These are phyloP conservation scores for Tetracladium setigerum DNA, from an alignment of 495 filamentous ascomycete genomes.

Conservation along the genomic window DNA sequence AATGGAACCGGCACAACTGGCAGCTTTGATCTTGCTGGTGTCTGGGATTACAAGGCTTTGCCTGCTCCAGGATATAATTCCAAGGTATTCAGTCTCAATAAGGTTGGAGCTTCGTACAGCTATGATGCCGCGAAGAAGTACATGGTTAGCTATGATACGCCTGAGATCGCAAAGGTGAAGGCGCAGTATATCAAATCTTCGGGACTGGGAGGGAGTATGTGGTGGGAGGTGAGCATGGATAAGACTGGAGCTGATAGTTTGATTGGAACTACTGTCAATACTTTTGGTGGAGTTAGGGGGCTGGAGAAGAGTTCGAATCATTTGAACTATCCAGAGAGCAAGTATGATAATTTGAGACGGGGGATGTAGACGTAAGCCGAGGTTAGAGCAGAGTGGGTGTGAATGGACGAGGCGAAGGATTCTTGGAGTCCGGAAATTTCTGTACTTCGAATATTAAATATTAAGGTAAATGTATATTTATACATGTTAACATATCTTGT, in stretches of 20 bases:
- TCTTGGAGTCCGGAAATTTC: no score
- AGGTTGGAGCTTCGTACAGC: conserved; percentile 58
- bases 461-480: no score
- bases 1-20: conserved; percentile 59
- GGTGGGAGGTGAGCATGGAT: conserved; percentile 88
- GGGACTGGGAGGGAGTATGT: conserved; percentile 77
- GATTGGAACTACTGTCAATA: conserved; percentile 59
- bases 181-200: conserved; percentile 55
- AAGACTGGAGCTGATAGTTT: conserved; percentile 56
- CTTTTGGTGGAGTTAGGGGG: conserved; percentile 26
- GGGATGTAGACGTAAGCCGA: conserved; percentile 1
- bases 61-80: conserved; percentile 38
- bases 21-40: conserved; percentile 72
- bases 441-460: no score
- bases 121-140: conserved; percentile 50
- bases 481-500: no score
- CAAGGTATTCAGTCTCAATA: conserved; percentile 36
- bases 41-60: conserved; percentile 78
- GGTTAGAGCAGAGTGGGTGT: background rate
- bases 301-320: conserved; percentile 10
- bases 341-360: conserved; percentile 8
- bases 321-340: conserved; percentile 7
- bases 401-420: no score
- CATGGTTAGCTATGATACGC: conserved; percentile 75
- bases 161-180: conserved; percentile 56